Evolutionary conservation across 2,329 filamentous ascomycete species (phyloP).

Genomic region (Fusarium foetens): DNA sequence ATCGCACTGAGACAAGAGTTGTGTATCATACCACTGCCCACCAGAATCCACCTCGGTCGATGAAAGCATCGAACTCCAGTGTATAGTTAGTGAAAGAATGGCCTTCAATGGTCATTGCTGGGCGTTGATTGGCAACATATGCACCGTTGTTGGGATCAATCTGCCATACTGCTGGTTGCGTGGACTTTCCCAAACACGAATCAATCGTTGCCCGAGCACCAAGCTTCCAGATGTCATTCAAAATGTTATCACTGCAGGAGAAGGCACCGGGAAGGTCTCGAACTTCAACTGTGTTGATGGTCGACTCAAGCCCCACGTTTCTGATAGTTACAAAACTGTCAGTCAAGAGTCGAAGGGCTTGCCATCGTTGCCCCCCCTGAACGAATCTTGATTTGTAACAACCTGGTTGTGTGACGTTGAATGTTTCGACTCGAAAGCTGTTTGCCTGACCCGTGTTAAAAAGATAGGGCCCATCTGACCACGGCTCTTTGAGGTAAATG

Average conservation of each 20-base stretch:
- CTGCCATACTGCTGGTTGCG: slow-evolving; percentile 1
- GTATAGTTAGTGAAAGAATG: slow-evolving; percentile 1
- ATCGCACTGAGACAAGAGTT: not conserved
- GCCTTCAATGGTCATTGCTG: slow-evolving; percentile 1
- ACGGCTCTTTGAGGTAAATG: not conserved
- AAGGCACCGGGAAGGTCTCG: not conserved
- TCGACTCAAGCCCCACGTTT: not conserved
- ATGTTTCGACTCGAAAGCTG: slow-evolving; percentile 10
- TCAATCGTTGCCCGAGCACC: not conserved
- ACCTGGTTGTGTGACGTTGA: slow-evolving; percentile 6
- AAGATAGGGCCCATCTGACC: slow-evolving; percentile 2
- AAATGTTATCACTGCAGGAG: not conserved
- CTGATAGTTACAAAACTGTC: not conserved
- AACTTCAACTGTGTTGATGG: not conserved
- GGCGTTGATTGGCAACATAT: not conserved
- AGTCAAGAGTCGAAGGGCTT: not conserved
- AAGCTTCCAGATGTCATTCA: slow-evolving; percentile 8
- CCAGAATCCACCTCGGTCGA: slow-evolving; percentile 5
- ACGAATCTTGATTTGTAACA: slow-evolving; percentile 1
- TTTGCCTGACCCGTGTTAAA: slow-evolving; percentile 2
- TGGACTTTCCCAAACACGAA: not conserved
- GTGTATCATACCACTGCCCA: not conserved
- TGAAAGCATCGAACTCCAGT: slow-evolving; percentile 6
- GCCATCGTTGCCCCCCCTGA: slow-evolving; percentile 9
- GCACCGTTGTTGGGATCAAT: not conserved